A percentile compares a stretch with the other conserved stretches of the same genome.
Conservation (phyloP, 1,284 basidiomycete genomes). For the Ganoderma lucidum region DNA sequence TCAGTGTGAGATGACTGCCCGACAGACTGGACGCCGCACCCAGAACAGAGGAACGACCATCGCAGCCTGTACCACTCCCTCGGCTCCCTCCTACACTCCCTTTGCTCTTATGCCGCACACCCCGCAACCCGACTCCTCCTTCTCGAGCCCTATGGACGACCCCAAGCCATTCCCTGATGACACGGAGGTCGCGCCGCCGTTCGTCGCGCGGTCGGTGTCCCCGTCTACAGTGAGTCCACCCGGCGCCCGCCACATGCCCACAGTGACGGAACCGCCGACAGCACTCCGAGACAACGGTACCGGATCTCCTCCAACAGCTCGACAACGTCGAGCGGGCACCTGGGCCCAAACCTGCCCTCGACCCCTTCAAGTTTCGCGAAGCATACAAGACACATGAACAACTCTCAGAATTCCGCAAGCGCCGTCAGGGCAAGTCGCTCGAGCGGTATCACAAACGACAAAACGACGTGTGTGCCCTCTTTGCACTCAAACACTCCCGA, state of each 20-base stretch:
- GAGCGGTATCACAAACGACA: slow-evolving; percentile 83
- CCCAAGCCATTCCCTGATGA: slow-evolving; percentile 9
- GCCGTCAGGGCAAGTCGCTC: slow-evolving; percentile 67
- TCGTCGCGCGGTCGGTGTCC: slow-evolving; percentile 16
- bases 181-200: slow-evolving; percentile 1
- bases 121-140: slow-evolving; percentile 16
- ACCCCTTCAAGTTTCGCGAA: slow-evolving; percentile 69
- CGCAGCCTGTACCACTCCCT: slow-evolving; percentile 37
- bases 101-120: slow-evolving; percentile 14
- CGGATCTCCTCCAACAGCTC: slow-evolving; percentile 32
- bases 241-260: slow-evolving; percentile 3
- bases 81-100: slow-evolving; percentile 30
- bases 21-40: slow-evolving; percentile 33
- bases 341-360: slow-evolving; percentile 37
- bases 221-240: not conserved
- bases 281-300: slow-evolving; percentile 38
- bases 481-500: slow-evolving; percentile 5
- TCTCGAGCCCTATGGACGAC: slow-evolving; percentile 26
- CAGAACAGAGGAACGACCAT: slow-evolving; percentile 34
- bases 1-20: slow-evolving; percentile 33
- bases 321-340: slow-evolving; percentile 40
- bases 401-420: slow-evolving; percentile 64
- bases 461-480: slow-evolving; percentile 68
- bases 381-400: slow-evolving; percentile 68
- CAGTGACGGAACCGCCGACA: slow-evolving; percentile 27